phyloP scores from a whole-genome alignment of 208 protist genomes.

The Hexamita inflata region DNA sequence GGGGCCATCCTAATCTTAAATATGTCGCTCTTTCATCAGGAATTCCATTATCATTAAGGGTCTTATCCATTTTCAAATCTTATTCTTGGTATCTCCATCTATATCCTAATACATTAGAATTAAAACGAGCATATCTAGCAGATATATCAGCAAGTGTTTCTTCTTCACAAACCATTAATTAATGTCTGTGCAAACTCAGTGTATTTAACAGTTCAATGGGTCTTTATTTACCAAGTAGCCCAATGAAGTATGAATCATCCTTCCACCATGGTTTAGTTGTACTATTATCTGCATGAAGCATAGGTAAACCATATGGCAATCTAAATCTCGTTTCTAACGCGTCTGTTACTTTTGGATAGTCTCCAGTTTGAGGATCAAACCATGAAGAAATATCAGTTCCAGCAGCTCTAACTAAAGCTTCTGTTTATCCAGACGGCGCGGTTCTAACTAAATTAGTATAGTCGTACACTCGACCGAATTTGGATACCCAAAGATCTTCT shows the following conservation, averaged over 20 bases:
- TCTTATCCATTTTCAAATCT: neutral
- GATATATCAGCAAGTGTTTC: neutral
- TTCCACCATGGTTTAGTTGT: neutral
- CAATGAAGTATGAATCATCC: neutral
- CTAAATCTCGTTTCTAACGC: neutral
- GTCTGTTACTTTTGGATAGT: neutral
- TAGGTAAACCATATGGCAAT: neutral
- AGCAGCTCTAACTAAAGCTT: neutral
- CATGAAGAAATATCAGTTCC: neutral
- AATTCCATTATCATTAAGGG: neutral
- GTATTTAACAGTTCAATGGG: neutral
- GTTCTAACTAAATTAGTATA: neutral
- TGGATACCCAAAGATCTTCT: neutral
- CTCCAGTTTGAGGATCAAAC: neutral
- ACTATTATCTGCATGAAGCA: neutral
- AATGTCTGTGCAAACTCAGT: neutral
- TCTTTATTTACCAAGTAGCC: neutral
- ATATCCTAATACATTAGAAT: neutral
- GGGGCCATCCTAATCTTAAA: neutral
- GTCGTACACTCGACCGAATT: neutral
- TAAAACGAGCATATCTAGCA: neutral
- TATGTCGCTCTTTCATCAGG: neutral
- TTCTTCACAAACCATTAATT: neutral
- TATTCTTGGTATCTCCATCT: neutral
- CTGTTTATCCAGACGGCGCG: neutral